phyloP scores from a whole-genome alignment of 441 rosid species.

The Pelargonium myrrhifolium region DNA sequence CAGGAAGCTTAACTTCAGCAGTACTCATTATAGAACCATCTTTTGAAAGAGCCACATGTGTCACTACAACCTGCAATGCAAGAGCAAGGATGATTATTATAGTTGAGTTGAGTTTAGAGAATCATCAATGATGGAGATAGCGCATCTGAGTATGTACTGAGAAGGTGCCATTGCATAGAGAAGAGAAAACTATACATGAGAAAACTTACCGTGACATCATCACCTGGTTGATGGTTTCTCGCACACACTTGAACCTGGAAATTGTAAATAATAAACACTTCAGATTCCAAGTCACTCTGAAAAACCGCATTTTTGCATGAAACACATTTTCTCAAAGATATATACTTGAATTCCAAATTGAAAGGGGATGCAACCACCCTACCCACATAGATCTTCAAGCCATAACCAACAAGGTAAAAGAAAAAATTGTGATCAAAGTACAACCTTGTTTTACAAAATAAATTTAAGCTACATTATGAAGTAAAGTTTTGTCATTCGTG shows the following conservation, averaged over 20 bases:
- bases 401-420: not conserved
- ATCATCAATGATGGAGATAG: not conserved
- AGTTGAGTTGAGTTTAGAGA: not conserved
- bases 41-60: constrained; percentile 63
- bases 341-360: not conserved
- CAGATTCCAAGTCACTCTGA: constrained; percentile 19
- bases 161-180: constrained; percentile 5
- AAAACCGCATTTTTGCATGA: not conserved
- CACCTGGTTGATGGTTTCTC: constrained; percentile 95
- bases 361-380: constrained; percentile 1
- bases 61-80: constrained; percentile 54
- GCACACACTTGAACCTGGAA: constrained; percentile 84
- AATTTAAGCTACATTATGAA: not conserved
- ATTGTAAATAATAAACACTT: constrained; percentile 18
- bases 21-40: constrained; percentile 85
- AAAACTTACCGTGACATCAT: constrained; percentile 65
- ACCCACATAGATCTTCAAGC: constrained; percentile 10
- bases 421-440: not conserved
- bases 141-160: not conserved
- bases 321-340: not conserved
- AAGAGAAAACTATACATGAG: constrained; percentile 9
- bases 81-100: constrained; percentile 14
- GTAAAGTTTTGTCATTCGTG: not conserved
- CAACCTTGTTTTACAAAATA: constrained; percentile 2
- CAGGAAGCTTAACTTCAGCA: constrained; percentile 78